Base-by-base conservation (phyloP, 768 basidiomycete genomes). In the Lactarius quietus region DNA sequence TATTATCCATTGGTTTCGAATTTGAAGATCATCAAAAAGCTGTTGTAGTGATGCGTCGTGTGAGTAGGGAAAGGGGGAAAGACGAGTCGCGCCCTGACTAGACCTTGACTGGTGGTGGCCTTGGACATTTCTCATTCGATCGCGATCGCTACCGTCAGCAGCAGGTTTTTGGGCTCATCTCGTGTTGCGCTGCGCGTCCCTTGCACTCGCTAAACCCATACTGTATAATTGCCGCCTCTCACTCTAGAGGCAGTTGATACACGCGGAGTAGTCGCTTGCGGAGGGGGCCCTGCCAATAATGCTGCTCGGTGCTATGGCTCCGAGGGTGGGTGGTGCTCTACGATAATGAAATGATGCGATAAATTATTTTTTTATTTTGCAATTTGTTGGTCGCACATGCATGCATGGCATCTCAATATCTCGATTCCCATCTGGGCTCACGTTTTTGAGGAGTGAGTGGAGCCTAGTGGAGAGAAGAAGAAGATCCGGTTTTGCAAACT, bases 11-110 rank as follows among this genome's bases (percentile, higher is more conserved):
- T 45, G 31, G 35, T 54, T 55, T 38, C 6, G 43, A 59, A 54
- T 55, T 55, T 54, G 17, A 59, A 60, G 54, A 26, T 59, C 63
- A 26, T 59, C 63, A 59, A 64, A 48, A 48, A 31, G 41, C 36
- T 64, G 18, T 43, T 38, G 12, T 48, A 38, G 41, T n/a, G n/a
- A n/a, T n/a, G n/a, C n/a, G n/a, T n/a, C n/a, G 10, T 36, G 36
- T 5, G 36, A 12, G 36, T 6, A 38, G 23, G 36, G 10, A 5
- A 12, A 6, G 12, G 36, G 36, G 23, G 41, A 31, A 20, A 20
- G 18, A 6, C 12, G 31, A 23, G 20, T n/a, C 9, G 36, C 10
- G 20, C 8, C 36, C 10, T 9, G 38, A 12, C 9, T 20, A 9
- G 53, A 53, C 1, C 26, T 23, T 15, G 48, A 15, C 26, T 18